phyloP scores from a whole-genome alignment of 768 basidiomycete species.

The Saitozyma podzolica region DNA sequence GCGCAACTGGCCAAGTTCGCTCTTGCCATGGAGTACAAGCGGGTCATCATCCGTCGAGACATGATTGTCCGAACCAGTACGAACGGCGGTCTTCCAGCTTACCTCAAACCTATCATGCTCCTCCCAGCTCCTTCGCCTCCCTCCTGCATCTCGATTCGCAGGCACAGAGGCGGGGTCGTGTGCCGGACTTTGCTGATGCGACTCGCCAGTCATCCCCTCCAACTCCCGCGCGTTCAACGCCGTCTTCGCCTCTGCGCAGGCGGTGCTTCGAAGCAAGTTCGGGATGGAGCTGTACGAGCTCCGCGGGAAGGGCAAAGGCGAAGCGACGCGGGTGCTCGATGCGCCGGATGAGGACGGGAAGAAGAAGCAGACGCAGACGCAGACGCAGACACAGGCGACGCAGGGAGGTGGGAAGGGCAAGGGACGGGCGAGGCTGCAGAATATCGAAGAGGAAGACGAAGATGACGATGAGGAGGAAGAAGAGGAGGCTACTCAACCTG shows the following conservation, averaged over 20 bases:
- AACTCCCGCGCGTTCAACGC: conserved; percentile 63
- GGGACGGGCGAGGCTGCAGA: conserved; percentile 28
- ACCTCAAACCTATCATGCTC: no score
- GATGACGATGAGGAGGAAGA: conserved; percentile 53
- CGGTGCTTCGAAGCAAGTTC: conserved; percentile 64
- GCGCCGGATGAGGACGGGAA: neutral
- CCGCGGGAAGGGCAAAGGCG: conserved; percentile 45
- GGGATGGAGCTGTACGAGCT: conserved; percentile 85
- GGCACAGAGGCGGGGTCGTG: no score
- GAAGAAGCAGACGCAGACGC: conserved; percentile 13
- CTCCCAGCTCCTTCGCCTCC: no score
- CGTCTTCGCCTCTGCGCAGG: conserved; percentile 67
- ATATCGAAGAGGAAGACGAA: conserved; percentile 62
- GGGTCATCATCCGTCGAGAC: conserved; percentile 35
- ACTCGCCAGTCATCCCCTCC: conserved; percentile 57
- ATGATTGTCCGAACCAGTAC: no score
- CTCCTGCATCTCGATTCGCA: no score
- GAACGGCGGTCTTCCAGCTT: no score
- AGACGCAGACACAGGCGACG: conserved; percentile 14
- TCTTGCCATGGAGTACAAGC: conserved; percentile 73
- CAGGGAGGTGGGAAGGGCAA: conserved; percentile 26
- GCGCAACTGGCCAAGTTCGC: conserved; percentile 75
- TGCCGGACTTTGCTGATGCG: no score
- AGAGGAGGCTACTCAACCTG: conserved; percentile 56
- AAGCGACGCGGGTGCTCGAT: conserved; percentile 4